phyloP scores from a whole-genome alignment of 2,329 filamentous ascomycete species.

The Alternaria sp. region DNA sequence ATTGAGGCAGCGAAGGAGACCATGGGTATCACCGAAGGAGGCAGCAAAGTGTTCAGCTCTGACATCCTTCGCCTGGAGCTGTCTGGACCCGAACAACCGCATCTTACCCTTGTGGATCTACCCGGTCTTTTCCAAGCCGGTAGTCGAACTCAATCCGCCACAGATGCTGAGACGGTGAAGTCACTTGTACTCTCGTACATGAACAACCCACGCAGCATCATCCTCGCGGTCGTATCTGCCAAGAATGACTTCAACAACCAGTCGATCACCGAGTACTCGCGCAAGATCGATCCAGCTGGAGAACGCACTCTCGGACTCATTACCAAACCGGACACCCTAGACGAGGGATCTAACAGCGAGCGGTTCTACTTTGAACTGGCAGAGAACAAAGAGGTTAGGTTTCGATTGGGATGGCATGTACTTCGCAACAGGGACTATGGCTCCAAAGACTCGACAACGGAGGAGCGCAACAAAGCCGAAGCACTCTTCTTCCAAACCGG shows the following conservation, averaged over 20 bases:
- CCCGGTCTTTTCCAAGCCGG: conserved; percentile 49
- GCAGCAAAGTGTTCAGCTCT: conserved; percentile 21
- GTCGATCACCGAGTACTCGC: conserved; percentile 58
- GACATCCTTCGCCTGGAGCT: conserved; percentile 37
- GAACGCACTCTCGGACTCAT: conserved; percentile 62
- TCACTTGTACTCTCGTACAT: conserved; percentile 61
- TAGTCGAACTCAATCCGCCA: conserved; percentile 36
- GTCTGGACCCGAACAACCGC: conserved; percentile 24
- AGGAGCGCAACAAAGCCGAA: conserved; percentile 50
- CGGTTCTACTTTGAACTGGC: conserved; percentile 46
- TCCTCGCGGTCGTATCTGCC: conserved; percentile 57
- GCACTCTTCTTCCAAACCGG: conserved; percentile 41
- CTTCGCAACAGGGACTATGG: conserved; percentile 55
- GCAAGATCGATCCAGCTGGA: conserved; percentile 54
- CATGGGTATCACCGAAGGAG: conserved; percentile 52
- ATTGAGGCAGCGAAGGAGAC: conserved; percentile 57
- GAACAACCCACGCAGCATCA: conserved; percentile 62
- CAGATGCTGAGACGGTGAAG: conserved; percentile 42
- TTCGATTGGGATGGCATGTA: conserved; percentile 60
- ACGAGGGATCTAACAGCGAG: conserved; percentile 50
- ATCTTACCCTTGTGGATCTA: conserved; percentile 44
- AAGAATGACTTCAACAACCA: conserved; percentile 62
- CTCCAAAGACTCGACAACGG: conserved; percentile 23
- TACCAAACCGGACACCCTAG: conserved; percentile 60
- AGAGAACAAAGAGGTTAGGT: conserved; percentile 47